These are phyloP conservation scores for Phytopythium chamaehyphon DNA, from an alignment of 352 stramenopile species.

Conservation along the genomic window DNA sequence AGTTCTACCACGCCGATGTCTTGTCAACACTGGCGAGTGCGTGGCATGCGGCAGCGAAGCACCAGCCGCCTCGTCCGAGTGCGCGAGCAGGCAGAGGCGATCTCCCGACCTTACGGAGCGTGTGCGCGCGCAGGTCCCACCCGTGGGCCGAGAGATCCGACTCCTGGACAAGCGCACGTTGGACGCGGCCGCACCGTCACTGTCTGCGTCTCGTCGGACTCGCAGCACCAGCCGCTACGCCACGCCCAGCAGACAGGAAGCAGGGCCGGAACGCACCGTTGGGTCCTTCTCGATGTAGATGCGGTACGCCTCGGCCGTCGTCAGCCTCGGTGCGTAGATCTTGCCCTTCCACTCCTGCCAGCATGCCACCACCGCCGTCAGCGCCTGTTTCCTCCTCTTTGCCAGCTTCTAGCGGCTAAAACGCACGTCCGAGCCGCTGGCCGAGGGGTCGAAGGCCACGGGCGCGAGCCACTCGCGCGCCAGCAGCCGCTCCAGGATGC, in stretches of 20 bases:
- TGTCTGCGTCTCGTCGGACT: neutral
- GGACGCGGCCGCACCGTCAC: constrained; percentile 14
- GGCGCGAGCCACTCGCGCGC: constrained; percentile 56
- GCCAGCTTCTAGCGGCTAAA: neutral
- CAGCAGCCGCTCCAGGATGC: constrained; percentile 51
- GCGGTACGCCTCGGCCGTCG: constrained; percentile 66
- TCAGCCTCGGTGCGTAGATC: constrained; percentile 55
- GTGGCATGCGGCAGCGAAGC: neutral
- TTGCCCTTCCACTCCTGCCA: constrained; percentile 37
- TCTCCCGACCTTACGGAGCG: constrained; percentile 19
- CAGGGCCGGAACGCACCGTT: constrained; percentile 23
- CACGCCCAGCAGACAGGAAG: no score
- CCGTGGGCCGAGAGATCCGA: constrained; percentile 28
- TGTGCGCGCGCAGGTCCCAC: constrained; percentile 21
- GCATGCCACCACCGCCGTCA: neutral
- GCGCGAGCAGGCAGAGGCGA: neutral
- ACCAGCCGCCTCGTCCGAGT: neutral
- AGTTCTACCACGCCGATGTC: neutral
- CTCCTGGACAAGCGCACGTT: constrained; percentile 25
- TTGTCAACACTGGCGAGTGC: neutral
- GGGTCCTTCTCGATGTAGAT: constrained; percentile 85
- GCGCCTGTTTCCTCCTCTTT: no score
- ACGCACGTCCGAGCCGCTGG: constrained; percentile 38
- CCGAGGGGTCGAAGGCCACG: constrained; percentile 45
- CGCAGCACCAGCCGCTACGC: no score